These are phyloP conservation scores for Escovopsis sp. DNA, from an alignment of 2,329 filamentous ascomycete genomes.

Conservation along the genomic window DNA sequence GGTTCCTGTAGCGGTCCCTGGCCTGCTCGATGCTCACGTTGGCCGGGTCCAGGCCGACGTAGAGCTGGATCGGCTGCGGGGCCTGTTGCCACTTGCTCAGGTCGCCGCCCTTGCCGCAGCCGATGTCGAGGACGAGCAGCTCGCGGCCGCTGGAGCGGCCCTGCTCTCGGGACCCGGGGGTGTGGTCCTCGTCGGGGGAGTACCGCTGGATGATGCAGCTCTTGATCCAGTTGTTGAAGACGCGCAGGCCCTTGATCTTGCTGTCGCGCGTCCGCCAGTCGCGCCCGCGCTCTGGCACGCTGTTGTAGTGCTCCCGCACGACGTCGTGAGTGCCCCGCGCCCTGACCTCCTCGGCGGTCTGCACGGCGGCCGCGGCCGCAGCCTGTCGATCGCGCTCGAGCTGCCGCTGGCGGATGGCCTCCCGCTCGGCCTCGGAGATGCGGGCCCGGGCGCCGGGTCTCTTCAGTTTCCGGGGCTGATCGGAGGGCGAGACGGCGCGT, in stretches of 20 bases:
- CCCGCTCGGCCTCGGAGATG: constrained; percentile 50
- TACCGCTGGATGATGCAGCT: constrained; percentile 96
- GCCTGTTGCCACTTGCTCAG: constrained; percentile 91
- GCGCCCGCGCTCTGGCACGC: constrained; percentile 79
- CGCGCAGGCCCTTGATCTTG: constrained; percentile 83
- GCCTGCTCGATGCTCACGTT: constrained; percentile 88
- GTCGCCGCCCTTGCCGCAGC: constrained; percentile 93
- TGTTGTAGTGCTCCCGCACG: constrained; percentile 89
- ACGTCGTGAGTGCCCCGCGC: constrained; percentile 57
- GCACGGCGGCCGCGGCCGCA: constrained; percentile 19
- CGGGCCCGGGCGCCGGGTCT: constrained; percentile 51
- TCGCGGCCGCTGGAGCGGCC: constrained; percentile 38
- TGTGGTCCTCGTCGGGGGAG: constrained; percentile 62
- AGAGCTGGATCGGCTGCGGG: constrained; percentile 78
- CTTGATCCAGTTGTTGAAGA: constrained; percentile 99
- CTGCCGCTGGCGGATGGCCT: constrained; percentile 49
- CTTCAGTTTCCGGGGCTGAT: constrained; percentile 49
- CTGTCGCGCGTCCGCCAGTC: constrained; percentile 92
- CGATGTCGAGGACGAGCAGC: constrained; percentile 78
- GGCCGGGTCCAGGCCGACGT: constrained; percentile 87
- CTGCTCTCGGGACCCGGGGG: constrained; percentile 41
- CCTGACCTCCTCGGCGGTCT: constrained; percentile 22
- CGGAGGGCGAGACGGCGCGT: constrained; percentile 38
- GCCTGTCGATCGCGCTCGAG: constrained; percentile 37
- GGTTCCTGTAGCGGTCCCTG: constrained; percentile 62